Conservation (phyloP, 106 monocot genomes). For the Dendrobium chrysotoxum region DNA sequence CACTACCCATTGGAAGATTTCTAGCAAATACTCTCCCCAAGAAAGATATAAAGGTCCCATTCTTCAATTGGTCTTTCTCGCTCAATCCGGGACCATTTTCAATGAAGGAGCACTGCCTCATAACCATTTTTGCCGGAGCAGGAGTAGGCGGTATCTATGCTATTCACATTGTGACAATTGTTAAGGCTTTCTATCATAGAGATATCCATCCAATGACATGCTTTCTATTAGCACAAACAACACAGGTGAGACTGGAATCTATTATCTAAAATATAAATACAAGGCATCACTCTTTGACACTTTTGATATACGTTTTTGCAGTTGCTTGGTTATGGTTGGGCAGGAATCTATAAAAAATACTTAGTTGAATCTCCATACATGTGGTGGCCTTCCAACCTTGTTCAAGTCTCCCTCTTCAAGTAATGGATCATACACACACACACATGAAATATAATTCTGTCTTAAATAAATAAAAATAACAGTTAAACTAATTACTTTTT, state of each 20-base stretch:
- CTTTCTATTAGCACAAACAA: constrained; percentile 59
- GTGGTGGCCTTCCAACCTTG: constrained; percentile 60
- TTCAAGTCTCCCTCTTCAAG: constrained; percentile 59
- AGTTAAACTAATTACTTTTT: background rate
- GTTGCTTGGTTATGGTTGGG: constrained; percentile 58
- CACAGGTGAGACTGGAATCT: constrained; percentile 30
- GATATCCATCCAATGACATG: constrained; percentile 53
- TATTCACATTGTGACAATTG: constrained; percentile 53
- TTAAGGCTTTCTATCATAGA: constrained; percentile 52
- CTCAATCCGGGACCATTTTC: constrained; percentile 78
- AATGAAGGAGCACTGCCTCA: constrained; percentile 76
- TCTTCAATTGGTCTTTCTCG: constrained; percentile 39
- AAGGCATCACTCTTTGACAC: background rate
- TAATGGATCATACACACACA: background rate
- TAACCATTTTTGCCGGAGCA: constrained; percentile 77
- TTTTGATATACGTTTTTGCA: background rate
- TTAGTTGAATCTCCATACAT: constrained; percentile 52
- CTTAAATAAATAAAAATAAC: background rate
- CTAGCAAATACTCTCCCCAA: constrained; percentile 41
- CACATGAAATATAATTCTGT: background rate
- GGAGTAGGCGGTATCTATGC: constrained; percentile 62
- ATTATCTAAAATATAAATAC: background rate
- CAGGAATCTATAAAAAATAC: constrained; percentile 39
- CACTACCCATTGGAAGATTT: constrained; percentile 57
- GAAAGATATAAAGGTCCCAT: constrained; percentile 20